Conservation (phyloP, 2,329 filamentous ascomycete genomes). For the Aspergillus sp. region DNA sequence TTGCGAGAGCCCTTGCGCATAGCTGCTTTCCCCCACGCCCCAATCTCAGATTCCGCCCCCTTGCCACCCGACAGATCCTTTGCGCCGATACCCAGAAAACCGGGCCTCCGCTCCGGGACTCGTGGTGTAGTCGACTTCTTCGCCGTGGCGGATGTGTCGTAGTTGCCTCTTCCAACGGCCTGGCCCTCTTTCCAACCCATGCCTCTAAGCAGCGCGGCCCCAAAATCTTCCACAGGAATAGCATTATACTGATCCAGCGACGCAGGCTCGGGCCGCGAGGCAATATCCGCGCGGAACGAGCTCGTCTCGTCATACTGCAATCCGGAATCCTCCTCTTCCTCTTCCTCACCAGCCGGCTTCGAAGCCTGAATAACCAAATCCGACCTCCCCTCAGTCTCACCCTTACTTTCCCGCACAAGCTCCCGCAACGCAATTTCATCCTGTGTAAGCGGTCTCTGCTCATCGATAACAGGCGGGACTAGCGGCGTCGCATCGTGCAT, state of each 20-base stretch:
- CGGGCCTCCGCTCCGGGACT: conserved; percentile 61
- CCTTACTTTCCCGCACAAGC: conserved; percentile 48
- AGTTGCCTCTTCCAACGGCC: conserved; percentile 47
- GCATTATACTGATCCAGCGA: conserved; percentile 77
- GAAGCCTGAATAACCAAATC: conserved; percentile 46
- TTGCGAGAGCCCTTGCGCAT: conserved; percentile 49
- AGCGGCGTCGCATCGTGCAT: conserved; percentile 18
- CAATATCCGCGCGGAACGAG: conserved; percentile 61
- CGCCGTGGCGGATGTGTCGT: conserved; percentile 30
- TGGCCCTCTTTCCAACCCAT: conserved; percentile 86
- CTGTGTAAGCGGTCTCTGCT: conserved; percentile 38
- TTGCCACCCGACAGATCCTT: conserved; percentile 58
- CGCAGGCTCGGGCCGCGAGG: conserved; percentile 62
- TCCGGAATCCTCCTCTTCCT: conserved; percentile 13
- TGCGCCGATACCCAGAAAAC: conserved; percentile 78
- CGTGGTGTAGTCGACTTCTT: conserved; percentile 51
- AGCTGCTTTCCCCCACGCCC: conserved; percentile 63
- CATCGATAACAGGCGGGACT: conserved; percentile 2
- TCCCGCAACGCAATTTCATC: conserved; percentile 60
- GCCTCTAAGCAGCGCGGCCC: conserved; percentile 75
- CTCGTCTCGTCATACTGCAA: conserved; percentile 38
- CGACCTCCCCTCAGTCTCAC: conserved; percentile 31
- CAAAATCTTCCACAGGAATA: conserved; percentile 90
- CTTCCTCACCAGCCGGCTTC: conserved; percentile 11
- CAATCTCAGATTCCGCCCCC: conserved; percentile 58